Percentiles rank a stretch among this genome's conserved stretches.
Conservation (phyloP, 2,329 filamentous ascomycete genomes). For the Scleromitrula shiraiana region DNA sequence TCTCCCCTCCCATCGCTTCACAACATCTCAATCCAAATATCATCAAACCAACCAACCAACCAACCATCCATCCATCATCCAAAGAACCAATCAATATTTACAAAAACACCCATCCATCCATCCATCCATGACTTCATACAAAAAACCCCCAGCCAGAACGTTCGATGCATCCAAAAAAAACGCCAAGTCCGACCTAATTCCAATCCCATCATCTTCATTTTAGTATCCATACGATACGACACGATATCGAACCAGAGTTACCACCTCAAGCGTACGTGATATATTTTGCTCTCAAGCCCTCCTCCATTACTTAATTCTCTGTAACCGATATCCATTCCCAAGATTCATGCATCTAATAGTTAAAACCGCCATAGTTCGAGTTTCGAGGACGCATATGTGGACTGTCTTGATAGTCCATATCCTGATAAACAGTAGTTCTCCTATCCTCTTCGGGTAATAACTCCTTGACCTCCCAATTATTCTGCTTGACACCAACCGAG, state of each 20-base stretch:
- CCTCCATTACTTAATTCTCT: conserved; percentile 4
- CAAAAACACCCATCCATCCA: neutral
- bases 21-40: too few species aligned
- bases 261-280: neutral
- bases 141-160: neutral
- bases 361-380: conserved; percentile 29
- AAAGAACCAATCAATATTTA: too few species aligned
- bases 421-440: conserved; percentile 28
- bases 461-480: conserved; percentile 98
- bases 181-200: conserved; percentile 9
- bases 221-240: neutral
- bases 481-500: conserved; percentile 87
- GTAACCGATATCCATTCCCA: neutral
- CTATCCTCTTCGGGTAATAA: conserved; percentile 37
- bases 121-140: neutral
- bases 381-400: conserved; percentile 20
- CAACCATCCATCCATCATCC: too few species aligned
- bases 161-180: too few species aligned
- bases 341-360: conserved; percentile 14
- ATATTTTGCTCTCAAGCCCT: neutral
- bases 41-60: too few species aligned
- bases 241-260: neutral
- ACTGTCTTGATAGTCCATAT: conserved; percentile 22
- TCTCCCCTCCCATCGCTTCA: too few species aligned
- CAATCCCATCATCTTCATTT: neutral